These are phyloP conservation scores for Colletotrichum aenigma DNA, from an alignment of 2,329 filamentous ascomycete species.

Conservation along the genomic window DNA sequence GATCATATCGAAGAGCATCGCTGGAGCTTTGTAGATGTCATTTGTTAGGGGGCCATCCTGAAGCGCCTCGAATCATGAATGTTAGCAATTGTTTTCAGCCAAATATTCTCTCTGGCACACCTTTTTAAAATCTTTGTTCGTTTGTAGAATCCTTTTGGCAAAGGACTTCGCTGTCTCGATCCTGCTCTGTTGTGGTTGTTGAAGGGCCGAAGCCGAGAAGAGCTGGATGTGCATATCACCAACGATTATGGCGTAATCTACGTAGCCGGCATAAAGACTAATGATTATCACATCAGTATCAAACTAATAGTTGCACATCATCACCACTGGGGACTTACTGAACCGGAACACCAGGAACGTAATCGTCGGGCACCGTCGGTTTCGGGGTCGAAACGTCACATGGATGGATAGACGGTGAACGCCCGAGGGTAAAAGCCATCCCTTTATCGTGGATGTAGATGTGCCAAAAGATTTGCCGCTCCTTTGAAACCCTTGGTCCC, in stretches of 20 bases:
- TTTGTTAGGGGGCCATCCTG: not conserved
- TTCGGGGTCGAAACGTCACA: slow-evolving; percentile 28
- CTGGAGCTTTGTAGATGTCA: not conserved
- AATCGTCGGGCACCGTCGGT: not conserved
- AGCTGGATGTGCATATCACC: not conserved
- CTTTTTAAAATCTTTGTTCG: not conserved
- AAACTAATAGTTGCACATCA: too few relatives aligned
- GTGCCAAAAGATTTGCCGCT: slow-evolving; percentile 29
- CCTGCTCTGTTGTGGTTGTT: not conserved
- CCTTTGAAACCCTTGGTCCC: not conserved
- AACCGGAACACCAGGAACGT: not conserved
- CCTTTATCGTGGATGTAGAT: slow-evolving; percentile 32
- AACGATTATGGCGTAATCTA: not conserved
- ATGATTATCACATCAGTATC: too few relatives aligned
- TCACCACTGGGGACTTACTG: not conserved
- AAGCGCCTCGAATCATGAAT: not conserved
- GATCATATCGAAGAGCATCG: not conserved
- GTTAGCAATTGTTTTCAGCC: not conserved
- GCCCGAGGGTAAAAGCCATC: slow-evolving; percentile 30
- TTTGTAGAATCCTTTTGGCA: not conserved
- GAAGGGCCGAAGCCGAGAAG: not conserved
- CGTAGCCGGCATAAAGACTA: not conserved
- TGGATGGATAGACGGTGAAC: slow-evolving; percentile 29
- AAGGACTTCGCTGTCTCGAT: not conserved
- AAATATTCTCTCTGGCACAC: rapidly evolving